phyloP scores from a whole-genome alignment of 225 moss, liverwort and hornwort genomes.

The Asterella californica region DNA sequence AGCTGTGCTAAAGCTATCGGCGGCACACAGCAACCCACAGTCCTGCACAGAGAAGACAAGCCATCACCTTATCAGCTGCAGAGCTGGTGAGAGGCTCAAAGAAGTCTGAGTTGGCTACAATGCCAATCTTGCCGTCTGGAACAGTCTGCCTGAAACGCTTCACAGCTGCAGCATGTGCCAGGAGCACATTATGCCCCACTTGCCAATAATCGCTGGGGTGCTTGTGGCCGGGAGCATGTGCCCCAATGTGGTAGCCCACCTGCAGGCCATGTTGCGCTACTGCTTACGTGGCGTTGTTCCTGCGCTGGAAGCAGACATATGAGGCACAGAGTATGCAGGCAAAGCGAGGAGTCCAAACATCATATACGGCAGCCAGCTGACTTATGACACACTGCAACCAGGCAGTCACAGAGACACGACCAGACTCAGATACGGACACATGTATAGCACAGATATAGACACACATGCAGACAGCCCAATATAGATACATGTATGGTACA shows the following conservation, averaged over 20 bases:
- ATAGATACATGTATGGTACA: too few relatives aligned
- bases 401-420: too few relatives aligned
- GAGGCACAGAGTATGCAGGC: slow-evolving; percentile 34
- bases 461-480: too few relatives aligned
- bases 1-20: slow-evolving; percentile 35
- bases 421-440: too few relatives aligned
- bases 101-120: slow-evolving; percentile 45
- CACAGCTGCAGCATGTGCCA: slow-evolving; percentile 59
- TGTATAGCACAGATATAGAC: too few relatives aligned
- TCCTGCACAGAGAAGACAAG: slow-evolving; percentile 47
- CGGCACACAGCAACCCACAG: slow-evolving; percentile 59
- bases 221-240: too few relatives aligned
- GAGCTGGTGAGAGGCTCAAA: slow-evolving; percentile 49
- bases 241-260: slow-evolving; percentile 43
- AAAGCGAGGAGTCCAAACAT: slow-evolving; percentile 32
- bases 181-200: slow-evolving; percentile 58
- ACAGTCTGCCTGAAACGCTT: slow-evolving; percentile 45
- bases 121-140: slow-evolving; percentile 50
- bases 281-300: too few relatives aligned
- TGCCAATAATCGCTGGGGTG: slow-evolving; percentile 41
- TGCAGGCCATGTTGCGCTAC: slow-evolving; percentile 27
- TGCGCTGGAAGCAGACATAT: too few relatives aligned
- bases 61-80: slow-evolving; percentile 42
- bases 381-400: too few relatives aligned
- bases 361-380: too few relatives aligned